Conservation (phyloP, 768 basidiomycete species). For the Rossbeevera mucosa region DNA sequence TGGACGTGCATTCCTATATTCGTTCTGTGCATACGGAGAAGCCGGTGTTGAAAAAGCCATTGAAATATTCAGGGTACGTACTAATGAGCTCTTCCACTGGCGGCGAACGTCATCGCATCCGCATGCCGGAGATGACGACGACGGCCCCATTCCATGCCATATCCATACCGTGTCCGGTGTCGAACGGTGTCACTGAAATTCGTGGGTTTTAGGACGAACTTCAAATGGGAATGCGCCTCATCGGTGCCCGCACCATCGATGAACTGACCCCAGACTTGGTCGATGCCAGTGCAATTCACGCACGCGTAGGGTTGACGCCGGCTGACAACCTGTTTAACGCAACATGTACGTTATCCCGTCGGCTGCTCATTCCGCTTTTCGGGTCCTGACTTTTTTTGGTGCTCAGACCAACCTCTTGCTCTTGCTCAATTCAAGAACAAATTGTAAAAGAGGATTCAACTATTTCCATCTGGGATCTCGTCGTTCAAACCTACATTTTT, state of each 20-base stretch:
- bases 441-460: conserved; percentile 4
- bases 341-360: conserved; percentile 27
- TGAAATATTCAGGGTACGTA: conserved; percentile 62
- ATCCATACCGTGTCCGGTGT: neutral
- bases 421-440: conserved; percentile 26
- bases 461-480: neutral
- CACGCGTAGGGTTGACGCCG: conserved; percentile 27
- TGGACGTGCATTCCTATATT: conserved; percentile 79
- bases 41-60: conserved; percentile 83
- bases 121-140: neutral
- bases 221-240: conserved; percentile 89
- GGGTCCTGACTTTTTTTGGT: neutral
- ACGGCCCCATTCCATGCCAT: neutral
- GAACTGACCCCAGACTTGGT: conserved; percentile 85
- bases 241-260: conserved; percentile 76
- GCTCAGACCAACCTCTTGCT: conserved; percentile 28
- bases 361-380: neutral
- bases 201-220: conserved; percentile 69
- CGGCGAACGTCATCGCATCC: neutral
- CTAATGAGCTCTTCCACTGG: conserved; percentile 35
- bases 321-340: conserved; percentile 28
- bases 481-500: neutral
- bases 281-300: conserved; percentile 49
- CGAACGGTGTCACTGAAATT: neutral
- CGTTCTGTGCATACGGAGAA: conserved; percentile 79